Evolutionary conservation across 1,284 basidiomycete species (phyloP).

Genomic region (Stygiomarasmius scandens): DNA sequence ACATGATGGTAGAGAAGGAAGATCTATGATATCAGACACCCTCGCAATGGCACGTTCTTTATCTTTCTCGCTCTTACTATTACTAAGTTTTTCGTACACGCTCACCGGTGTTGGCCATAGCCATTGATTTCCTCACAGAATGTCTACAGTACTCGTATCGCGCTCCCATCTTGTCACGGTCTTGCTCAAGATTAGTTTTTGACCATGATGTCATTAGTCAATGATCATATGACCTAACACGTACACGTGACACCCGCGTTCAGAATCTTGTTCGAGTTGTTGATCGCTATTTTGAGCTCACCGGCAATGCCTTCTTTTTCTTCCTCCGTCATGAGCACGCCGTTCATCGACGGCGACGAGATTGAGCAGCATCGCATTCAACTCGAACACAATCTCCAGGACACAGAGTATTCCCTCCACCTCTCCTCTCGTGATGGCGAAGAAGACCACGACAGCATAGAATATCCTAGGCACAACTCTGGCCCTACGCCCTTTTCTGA

Average conservation of each 20-base stretch:
- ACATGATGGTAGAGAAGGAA: constrained; percentile 38
- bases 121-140: not conserved
- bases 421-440: constrained; percentile 49
- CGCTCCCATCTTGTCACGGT: not conserved
- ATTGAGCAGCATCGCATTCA: constrained; percentile 71
- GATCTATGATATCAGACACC: not conserved
- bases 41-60: not conserved
- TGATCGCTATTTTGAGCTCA: constrained; percentile 12
- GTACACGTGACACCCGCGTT: constrained; percentile 16
- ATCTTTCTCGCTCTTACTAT: not conserved
- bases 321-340: constrained; percentile 7
- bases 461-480: constrained; percentile 69
- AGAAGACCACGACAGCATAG: constrained; percentile 51
- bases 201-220: not conserved
- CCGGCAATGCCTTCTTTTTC: constrained; percentile 8
- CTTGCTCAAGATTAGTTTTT: too few relatives aligned
- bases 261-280: constrained; percentile 2
- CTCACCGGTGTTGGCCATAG: not conserved
- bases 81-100: not conserved
- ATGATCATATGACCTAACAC: constrained; percentile 7
- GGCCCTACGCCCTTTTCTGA: constrained; percentile 53
- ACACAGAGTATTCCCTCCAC: constrained; percentile 69
- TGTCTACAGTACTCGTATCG: not conserved
- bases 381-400: constrained; percentile 73
- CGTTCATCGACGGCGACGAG: constrained; percentile 64